These are phyloP conservation scores for Diversispora epigaea DNA, from an alignment of 192 early-diverging fungal species.

Conservation along the genomic window DNA sequence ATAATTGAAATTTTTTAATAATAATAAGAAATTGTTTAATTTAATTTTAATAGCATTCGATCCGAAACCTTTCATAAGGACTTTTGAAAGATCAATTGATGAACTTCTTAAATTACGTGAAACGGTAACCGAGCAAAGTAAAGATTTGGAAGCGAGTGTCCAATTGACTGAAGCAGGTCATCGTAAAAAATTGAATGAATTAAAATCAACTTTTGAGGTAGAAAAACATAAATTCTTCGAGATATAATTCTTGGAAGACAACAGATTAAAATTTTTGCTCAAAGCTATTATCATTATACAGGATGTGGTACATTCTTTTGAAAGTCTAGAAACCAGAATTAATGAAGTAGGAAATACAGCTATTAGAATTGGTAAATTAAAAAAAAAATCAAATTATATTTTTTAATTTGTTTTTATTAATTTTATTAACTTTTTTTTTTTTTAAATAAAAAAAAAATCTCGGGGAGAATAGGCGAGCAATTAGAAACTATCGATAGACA, in stretches of 20 bases:
- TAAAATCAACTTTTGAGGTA: conserved; percentile 81
- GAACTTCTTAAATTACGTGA: conserved; percentile 76
- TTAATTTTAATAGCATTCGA: conserved; percentile 61
- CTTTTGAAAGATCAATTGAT: conserved; percentile 83
- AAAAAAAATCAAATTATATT: not conserved
- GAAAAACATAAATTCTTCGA: not conserved
- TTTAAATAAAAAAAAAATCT: not conserved
- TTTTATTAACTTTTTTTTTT: not conserved
- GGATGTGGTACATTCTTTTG: conserved; percentile 86
- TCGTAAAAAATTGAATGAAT: conserved; percentile 74
- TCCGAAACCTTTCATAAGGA: conserved; percentile 88
- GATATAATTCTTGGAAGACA: not conserved
- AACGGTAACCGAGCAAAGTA: conserved; percentile 79
- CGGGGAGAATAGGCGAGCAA: conserved; percentile 75
- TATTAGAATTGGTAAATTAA: conserved; percentile 77
- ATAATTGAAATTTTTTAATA: not conserved
- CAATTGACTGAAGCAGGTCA: conserved; percentile 72
- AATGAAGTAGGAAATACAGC: conserved; percentile 94
- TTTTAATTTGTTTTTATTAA: not conserved
- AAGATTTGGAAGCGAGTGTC: conserved; percentile 78
- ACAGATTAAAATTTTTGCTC: not conserved
- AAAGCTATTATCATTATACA: conserved; percentile 33
- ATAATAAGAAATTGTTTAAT: not conserved
- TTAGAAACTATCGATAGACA: conserved; percentile 95
- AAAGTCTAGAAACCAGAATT: conserved; percentile 82